These are phyloP conservation scores for Breviolum minutum DNA, from an alignment of 73 alveolate genomes.

Conservation along the genomic window DNA sequence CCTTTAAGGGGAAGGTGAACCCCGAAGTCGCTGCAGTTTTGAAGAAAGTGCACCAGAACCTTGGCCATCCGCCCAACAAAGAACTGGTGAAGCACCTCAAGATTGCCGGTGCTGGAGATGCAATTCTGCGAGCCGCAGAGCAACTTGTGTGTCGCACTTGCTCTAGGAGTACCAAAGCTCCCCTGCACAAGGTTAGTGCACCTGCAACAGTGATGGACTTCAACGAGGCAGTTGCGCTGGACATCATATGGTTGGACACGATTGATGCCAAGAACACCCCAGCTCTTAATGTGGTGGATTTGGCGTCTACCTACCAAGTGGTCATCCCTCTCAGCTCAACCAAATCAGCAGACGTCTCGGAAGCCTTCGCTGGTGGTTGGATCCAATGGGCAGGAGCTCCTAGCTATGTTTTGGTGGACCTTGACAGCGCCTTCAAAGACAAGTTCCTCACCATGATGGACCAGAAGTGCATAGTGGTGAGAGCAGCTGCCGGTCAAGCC, in stretches of 20 bases:
- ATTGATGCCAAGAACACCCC: no score
- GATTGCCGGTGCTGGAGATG: neutral
- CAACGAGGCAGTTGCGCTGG: neutral
- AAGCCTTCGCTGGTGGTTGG: neutral
- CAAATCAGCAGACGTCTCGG: neutral
- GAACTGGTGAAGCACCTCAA: neutral
- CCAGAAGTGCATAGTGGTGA: neutral
- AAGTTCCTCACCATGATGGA: neutral
- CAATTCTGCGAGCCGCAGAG: neutral
- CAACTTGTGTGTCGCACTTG: neutral
- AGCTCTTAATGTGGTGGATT: neutral
- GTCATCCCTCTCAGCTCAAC: neutral
- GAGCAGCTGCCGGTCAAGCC: neutral
- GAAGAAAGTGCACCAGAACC: neutral
- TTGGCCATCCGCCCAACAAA: neutral
- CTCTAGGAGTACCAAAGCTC: neutral
- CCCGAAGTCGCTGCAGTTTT: neutral
- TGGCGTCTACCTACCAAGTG: neutral
- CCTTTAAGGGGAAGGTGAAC: neutral
- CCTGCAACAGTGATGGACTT: neutral
- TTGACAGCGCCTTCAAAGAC: neutral
- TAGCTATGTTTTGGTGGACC: neutral
- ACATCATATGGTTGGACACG: neutral
- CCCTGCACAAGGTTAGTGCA: no score
- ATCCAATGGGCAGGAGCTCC: neutral